phyloP scores from a whole-genome alignment of 2,329 filamentous ascomycete genomes.

The Aspergillus arachidicola region DNA sequence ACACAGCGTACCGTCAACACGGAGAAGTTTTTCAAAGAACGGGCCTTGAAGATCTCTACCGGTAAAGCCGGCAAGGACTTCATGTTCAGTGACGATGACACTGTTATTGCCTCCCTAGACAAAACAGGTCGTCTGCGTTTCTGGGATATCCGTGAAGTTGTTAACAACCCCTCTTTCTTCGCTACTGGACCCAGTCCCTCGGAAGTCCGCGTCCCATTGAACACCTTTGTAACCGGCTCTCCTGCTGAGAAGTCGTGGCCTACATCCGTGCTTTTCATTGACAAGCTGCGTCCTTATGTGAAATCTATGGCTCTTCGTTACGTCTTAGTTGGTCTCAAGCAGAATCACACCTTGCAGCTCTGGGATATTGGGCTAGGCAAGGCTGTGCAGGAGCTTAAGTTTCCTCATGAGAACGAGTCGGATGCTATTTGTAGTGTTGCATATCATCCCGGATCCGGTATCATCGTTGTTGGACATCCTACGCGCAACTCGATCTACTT shows the following conservation, averaged over 20 bases:
- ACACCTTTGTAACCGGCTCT: conserved; percentile 83
- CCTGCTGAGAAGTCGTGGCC: conserved; percentile 94
- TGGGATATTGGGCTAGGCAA: conserved; percentile 97
- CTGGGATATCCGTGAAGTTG: conserved; percentile 90
- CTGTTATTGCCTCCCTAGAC: conserved; percentile 89
- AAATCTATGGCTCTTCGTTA: conserved; percentile 90
- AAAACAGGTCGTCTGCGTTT: conserved; percentile 97
- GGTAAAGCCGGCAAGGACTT: conserved; percentile 99
- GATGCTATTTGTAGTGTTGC: conserved; percentile 97
- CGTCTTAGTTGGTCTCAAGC: conserved; percentile 96
- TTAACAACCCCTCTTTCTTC: conserved; percentile 49
- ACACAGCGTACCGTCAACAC: conserved; percentile 71
- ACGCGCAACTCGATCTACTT: conserved; percentile 98
- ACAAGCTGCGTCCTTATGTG: conserved; percentile 91
- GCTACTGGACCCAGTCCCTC: conserved; percentile 54
- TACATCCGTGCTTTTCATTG: conserved; percentile 91
- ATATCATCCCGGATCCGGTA: conserved; percentile 89
- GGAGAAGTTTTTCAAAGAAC: conserved; percentile 82
- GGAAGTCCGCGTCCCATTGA: conserved; percentile 81
- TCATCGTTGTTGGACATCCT: conserved; percentile 92
- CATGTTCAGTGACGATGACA: conserved; percentile 94
- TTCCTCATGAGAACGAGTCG: conserved; percentile 93
- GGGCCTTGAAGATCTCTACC: conserved; percentile 89
- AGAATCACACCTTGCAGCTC: conserved; percentile 96
- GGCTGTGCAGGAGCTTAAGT: conserved; percentile 93